These are phyloP conservation scores for Coriolopsis trogii DNA, from an alignment of 1,284 basidiomycete genomes.

Conservation along the genomic window DNA sequence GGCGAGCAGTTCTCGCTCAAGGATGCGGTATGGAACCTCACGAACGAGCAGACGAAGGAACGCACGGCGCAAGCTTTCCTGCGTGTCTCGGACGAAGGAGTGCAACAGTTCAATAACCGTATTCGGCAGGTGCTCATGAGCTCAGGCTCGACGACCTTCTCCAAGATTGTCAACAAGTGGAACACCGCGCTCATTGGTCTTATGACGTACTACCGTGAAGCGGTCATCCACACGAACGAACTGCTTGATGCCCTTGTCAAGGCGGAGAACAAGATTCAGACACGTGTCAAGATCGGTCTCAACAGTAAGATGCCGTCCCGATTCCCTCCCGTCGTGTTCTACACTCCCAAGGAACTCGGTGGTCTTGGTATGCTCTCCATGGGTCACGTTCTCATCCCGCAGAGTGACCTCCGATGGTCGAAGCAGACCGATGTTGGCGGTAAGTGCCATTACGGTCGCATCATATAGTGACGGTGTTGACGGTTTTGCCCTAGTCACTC, in stretches of 20 bases:
- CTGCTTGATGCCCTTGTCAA: conserved; percentile 93
- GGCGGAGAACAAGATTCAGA: conserved; percentile 98
- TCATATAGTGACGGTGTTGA: background rate
- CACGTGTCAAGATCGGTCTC: conserved; percentile 97
- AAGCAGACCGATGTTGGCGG: conserved; percentile 97
- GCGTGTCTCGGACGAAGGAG: conserved; percentile 95
- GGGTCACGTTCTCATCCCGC: conserved; percentile 98
- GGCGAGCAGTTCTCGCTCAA: conserved; percentile 96
- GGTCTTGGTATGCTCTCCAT: conserved; percentile 99
- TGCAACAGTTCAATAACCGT: conserved; percentile 95
- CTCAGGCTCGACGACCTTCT: conserved; percentile 98
- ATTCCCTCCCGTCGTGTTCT: conserved; percentile 98
- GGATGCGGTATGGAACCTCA: conserved; percentile 98
- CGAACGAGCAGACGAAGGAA: conserved; percentile 96
- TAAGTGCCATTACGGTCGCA: conserved; percentile 29
- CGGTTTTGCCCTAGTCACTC: conserved; percentile 61
- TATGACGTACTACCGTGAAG: conserved; percentile 99
- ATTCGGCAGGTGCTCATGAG: conserved; percentile 98
- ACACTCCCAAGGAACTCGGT: conserved; percentile 94
- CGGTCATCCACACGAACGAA: conserved; percentile 98
- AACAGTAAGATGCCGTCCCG: conserved; percentile 99
- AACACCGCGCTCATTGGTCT: conserved; percentile 94
- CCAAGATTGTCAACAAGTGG: conserved; percentile 99
- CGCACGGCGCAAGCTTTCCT: conserved; percentile 97
- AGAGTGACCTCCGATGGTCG: conserved; percentile 96